A percentile compares a stretch with the other conserved stretches of the same genome.
These are phyloP conservation scores for Pythium vanterpoolii DNA, from an alignment of 352 stramenopile genomes.

Conservation along the genomic window DNA sequence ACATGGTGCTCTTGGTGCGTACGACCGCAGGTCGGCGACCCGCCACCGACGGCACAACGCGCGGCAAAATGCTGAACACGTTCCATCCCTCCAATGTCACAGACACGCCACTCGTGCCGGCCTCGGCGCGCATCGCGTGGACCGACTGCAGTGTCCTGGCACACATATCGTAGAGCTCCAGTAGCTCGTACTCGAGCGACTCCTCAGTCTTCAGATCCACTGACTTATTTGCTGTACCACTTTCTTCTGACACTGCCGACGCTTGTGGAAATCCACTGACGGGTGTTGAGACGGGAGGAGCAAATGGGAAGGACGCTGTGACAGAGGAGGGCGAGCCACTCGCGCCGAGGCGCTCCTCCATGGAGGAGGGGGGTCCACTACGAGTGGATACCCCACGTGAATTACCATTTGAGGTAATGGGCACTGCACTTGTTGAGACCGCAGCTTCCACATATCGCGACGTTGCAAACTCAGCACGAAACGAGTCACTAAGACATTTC, in stretches of 20 bases:
- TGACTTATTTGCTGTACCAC: background rate
- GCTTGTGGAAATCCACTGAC: background rate
- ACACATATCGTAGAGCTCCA: conserved; percentile 60
- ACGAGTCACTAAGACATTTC: conserved; percentile 43
- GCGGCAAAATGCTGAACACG: conserved; percentile 55
- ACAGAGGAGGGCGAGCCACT: conserved; percentile 6
- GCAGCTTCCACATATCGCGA: conserved; percentile 11
- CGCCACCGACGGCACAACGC: conserved; percentile 28
- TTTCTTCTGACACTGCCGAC: conserved; percentile 1
- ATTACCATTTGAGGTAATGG: background rate
- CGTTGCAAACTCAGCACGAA: conserved; percentile 52
- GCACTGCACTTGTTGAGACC: background rate
- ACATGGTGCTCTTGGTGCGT: conserved; percentile 35
- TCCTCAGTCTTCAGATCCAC: conserved; percentile 30
- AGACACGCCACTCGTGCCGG: conserved; percentile 58
- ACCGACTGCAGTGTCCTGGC: conserved; percentile 46
- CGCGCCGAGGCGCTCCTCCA: background rate
- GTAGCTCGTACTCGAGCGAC: conserved; percentile 38
- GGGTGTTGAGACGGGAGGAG: conserved; percentile 16
- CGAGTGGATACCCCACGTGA: background rate
- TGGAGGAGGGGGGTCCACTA: background rate
- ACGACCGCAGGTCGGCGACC: conserved; percentile 29
- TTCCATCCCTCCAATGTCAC: conserved; percentile 65
- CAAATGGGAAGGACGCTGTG: conserved; percentile 24
- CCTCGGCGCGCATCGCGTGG: conserved; percentile 50